These are phyloP conservation scores for Umbelopsis sp. DNA, from an alignment of 371 early-diverging fungal genomes.

Conservation along the genomic window DNA sequence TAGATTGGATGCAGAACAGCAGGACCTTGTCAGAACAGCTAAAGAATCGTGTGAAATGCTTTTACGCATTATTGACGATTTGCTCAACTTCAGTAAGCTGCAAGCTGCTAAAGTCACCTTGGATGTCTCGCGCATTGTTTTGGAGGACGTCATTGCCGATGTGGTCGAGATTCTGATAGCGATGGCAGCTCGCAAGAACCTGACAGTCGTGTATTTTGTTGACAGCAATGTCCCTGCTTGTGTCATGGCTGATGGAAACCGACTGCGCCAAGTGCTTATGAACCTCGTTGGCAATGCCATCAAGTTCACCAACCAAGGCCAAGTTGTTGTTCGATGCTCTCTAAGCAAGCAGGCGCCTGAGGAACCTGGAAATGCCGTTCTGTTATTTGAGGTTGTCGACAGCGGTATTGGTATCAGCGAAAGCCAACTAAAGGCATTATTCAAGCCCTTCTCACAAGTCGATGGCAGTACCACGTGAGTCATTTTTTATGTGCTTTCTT, in stretches of 20 bases:
- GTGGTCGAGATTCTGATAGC: constrained; percentile 59
- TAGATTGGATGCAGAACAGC: constrained; percentile 54
- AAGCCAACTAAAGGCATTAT: constrained; percentile 57
- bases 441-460: constrained; percentile 63
- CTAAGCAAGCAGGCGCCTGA: constrained; percentile 31
- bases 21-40: constrained; percentile 61
- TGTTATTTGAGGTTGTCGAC: constrained; percentile 50
- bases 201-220: constrained; percentile 50
- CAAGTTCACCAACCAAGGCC: constrained; percentile 63
- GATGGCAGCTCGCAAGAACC: constrained; percentile 53
- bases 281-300: constrained; percentile 49
- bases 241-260: constrained; percentile 54
- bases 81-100: constrained; percentile 66
- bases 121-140: constrained; percentile 49
- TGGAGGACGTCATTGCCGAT: constrained; percentile 58
- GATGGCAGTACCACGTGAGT: constrained; percentile 61
- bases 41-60: constrained; percentile 63
- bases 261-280: constrained; percentile 44
- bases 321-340: constrained; percentile 48
- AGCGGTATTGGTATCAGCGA: constrained; percentile 61
- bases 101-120: constrained; percentile 65
- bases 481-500: not conserved
- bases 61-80: constrained; percentile 64
- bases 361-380: constrained; percentile 21
- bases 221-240: constrained; percentile 39